Evolutionary conservation across 1,139 yeast species (phyloP).

Genomic region (Taphrina confusa): DNA sequence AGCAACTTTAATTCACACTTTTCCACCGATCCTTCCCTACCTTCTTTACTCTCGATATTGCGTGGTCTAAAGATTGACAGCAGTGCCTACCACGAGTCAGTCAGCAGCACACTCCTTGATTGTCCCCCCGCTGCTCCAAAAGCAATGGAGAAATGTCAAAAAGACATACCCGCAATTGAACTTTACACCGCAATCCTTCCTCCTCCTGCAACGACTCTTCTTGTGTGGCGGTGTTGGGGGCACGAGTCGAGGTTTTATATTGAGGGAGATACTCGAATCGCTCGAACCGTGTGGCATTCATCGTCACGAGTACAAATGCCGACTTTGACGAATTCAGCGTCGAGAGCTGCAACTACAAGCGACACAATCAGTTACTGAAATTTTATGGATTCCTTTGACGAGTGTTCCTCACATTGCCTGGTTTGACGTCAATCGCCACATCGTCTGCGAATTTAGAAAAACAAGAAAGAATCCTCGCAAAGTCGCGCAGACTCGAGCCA

Average conservation of each 20-base stretch:
- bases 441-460: conserved; percentile 36
- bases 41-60: conserved; percentile 36
- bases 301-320: conserved; percentile 38
- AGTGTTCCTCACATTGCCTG: conserved; percentile 37
- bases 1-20: conserved; percentile 39
- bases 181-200: conserved; percentile 30
- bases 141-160: background rate
- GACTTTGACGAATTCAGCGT: conserved; percentile 39
- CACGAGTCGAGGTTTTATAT: background rate
- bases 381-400: no score
- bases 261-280: conserved; percentile 23
- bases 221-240: background rate
- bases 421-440: conserved; percentile 37
- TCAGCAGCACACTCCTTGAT: background rate
- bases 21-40: conserved; percentile 39
- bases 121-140: background rate
- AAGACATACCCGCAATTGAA: conserved; percentile 34
- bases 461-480: conserved; percentile 35
- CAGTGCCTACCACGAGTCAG: conserved; percentile 31
- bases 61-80: conserved; percentile 39
- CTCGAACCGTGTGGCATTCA: conserved; percentile 35
- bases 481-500: conserved; percentile 28
- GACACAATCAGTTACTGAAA: no score
- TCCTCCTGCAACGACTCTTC: background rate
- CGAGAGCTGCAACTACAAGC: conserved; percentile 37